Evolutionary conservation across 768 basidiomycete species (phyloP).

Genomic region (Suillus bovinus): DNA sequence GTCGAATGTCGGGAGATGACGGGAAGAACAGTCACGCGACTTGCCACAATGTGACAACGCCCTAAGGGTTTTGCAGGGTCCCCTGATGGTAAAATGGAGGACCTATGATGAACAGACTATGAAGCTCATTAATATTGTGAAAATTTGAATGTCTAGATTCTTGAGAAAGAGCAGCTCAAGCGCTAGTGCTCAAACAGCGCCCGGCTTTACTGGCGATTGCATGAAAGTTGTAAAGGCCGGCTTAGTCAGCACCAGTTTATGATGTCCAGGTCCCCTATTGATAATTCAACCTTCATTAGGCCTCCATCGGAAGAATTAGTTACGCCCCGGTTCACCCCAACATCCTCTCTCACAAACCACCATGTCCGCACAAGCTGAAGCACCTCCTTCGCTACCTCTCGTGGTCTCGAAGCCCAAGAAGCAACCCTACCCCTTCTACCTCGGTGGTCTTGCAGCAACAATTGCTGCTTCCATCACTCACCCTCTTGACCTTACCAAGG

Average conservation of each 20-base stretch:
- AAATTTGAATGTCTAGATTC: not conserved
- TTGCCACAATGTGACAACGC: not conserved
- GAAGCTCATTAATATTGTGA: not conserved
- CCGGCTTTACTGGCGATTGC: too few species aligned
- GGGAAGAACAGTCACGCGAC: not conserved
- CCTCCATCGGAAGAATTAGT: conserved; percentile 4
- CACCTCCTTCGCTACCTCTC: conserved; percentile 9
- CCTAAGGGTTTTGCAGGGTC: not conserved
- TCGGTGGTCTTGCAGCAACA: conserved; percentile 84
- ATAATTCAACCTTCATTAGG: not conserved
- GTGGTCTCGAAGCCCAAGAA: conserved; percentile 40
- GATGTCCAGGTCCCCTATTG: not conserved
- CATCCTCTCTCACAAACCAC: conserved; percentile 4
- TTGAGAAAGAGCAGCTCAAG: not conserved
- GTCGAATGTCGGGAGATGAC: conserved; percentile 2
- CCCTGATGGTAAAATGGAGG: too few species aligned
- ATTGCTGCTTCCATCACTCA: conserved; percentile 90
- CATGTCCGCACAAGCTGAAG: not conserved
- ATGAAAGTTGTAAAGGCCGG: too few species aligned
- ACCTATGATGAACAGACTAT: too few species aligned
- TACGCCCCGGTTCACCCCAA: conserved; percentile 8
- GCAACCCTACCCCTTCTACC: conserved; percentile 83
- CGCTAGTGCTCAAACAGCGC: too few species aligned
- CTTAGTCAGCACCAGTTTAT: conserved; percentile 1
- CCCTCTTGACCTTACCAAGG: conserved; percentile 88